Conservation (phyloP, 208 protist genomes). For the Trypanosomatidae sp. region DNA sequence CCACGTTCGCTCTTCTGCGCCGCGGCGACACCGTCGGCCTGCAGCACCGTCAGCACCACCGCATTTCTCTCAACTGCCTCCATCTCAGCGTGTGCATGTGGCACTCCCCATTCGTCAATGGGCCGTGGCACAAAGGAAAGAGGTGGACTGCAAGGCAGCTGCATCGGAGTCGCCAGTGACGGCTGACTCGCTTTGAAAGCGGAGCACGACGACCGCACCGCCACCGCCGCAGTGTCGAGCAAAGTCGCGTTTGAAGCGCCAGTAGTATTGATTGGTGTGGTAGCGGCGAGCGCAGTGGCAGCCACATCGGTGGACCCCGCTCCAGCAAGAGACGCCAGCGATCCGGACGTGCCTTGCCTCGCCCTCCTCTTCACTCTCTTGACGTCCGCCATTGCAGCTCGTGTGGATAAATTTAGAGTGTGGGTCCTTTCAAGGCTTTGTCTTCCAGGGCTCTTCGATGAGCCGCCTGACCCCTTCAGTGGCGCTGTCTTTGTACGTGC, state of each 20-base stretch:
- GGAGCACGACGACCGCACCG: neutral
- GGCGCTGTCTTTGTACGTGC: neutral
- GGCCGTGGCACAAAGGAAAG: constrained; percentile 17
- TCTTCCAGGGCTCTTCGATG: neutral
- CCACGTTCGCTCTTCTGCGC: neutral
- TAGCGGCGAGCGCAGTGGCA: neutral
- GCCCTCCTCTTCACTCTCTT: neutral
- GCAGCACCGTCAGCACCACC: constrained; percentile 54
- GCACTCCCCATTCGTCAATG: constrained; percentile 56
- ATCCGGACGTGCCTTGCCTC: neutral
- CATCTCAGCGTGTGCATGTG: constrained; percentile 31
- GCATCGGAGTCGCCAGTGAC: no score
- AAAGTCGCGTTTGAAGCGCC: neutral
- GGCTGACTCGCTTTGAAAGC: neutral
- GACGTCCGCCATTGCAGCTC: neutral
- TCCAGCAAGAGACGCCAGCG: neutral
- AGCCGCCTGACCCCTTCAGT: neutral
- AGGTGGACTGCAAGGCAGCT: constrained; percentile 15
- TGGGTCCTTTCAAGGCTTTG: neutral
- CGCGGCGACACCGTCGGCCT: constrained; percentile 13
- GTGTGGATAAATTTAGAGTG: neutral
- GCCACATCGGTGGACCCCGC: neutral
- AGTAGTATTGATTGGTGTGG: neutral
- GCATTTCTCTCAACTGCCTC: constrained; percentile 80
- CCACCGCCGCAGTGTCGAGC: neutral